Conservation (phyloP, 2,329 filamentous ascomycete genomes). For the Ophiostoma himal-ulmi region DNA sequence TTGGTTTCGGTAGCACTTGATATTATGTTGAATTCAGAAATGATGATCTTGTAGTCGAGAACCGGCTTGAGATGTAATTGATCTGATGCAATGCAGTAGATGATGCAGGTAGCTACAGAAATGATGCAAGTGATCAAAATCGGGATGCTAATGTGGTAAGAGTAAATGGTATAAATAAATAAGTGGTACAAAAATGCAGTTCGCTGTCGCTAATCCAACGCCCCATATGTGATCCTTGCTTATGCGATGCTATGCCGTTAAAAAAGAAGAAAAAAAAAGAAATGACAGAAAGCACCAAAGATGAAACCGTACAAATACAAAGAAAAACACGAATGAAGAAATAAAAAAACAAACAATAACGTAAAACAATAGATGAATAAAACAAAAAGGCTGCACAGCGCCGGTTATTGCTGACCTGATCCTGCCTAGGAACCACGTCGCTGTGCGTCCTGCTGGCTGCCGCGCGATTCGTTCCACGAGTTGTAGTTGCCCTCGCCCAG, state of each 20-base stretch:
- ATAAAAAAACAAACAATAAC: not conserved
- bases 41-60: too few species aligned
- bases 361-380: not conserved
- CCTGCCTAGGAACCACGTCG: slow-evolving; percentile 3
- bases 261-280: not conserved
- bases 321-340: not conserved
- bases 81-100: too few species aligned
- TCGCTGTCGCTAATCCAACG: slow-evolving; percentile 6
- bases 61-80: too few species aligned
- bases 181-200: not conserved
- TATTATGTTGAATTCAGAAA: too few species aligned
- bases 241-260: not conserved
- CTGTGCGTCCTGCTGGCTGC: not conserved
- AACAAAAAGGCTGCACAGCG: not conserved
- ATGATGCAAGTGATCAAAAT: not conserved
- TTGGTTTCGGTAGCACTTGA: not conserved
- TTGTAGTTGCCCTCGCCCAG: slow-evolving; percentile 32
- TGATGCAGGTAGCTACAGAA: too few species aligned
- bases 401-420: not conserved
- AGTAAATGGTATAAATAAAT: not conserved
- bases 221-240: not conserved
- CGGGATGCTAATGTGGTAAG: not conserved
- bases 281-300: not conserved
- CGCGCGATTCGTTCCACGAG: slow-evolving; percentile 20
- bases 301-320: not conserved